Base-by-base conservation (phyloP, 2,329 filamentous ascomycete genomes). In the Paraphoma chrysanthemicola region DNA sequence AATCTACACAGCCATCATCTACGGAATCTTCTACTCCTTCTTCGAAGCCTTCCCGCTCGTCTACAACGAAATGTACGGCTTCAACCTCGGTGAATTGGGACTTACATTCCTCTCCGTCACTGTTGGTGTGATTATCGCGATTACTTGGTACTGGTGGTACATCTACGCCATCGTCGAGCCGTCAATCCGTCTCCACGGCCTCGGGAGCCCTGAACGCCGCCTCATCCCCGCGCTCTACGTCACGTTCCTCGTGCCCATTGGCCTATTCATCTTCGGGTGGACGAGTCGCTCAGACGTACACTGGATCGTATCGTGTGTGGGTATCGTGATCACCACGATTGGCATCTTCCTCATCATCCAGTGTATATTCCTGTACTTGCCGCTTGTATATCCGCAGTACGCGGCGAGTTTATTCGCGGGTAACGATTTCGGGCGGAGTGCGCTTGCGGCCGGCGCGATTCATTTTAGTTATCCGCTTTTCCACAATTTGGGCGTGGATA, bases 91-190 rank as follows among this genome's bases (percentile, higher is more conserved):
- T 44, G 87, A 83, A 48, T 91, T 90, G 0, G 91, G 92, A 36
- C 83, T 96, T 3, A 94, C 94, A 84, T 96, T 96, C 77, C 92
- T 95, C 56, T 90, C 90, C 10, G 77, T 95, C 38, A 91, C 91
- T 2, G 79, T 95, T 17, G 91, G 91, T 43, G 90, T 94, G 42
- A 18, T 93, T 1, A 54, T 79, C 51, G 88, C 88, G 1, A 88
- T 91, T 7, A 66, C 78, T 6, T 90, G 76, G 79, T 91, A 28
- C 88, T 92, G 0, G 70, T 88, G 0, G 85, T 96, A 76, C 93
- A 96, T 84, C 87, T 85, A 63, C 87, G 93, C 78, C 93, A 93
- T 79, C 74, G 93, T 65, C 82, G 78, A 56, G 74, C 91, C 56
- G 81, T 81, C 11, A 59, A 79, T 43, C 83, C 87, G 74, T 80